These are phyloP conservation scores for Pelargonium exstipulatum DNA, from an alignment of 441 rosid species.

Conservation along the genomic window DNA sequence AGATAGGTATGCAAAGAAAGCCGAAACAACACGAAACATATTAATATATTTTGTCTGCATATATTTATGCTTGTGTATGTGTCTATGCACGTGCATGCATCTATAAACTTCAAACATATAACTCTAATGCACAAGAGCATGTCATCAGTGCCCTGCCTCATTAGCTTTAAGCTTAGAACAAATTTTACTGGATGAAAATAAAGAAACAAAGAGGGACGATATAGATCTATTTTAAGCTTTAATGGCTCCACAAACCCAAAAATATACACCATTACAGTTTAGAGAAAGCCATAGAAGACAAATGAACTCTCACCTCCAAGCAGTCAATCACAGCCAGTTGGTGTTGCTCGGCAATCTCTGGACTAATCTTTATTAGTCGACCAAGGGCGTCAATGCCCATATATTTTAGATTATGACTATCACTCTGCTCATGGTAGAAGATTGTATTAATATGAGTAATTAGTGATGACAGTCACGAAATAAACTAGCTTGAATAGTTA, in stretches of 20 bases:
- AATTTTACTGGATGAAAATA: too few relatives aligned
- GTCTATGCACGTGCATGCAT: neutral
- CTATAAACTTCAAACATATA: too few relatives aligned
- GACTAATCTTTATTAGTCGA: conserved; percentile 74
- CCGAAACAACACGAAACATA: neutral
- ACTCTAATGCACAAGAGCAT: too few relatives aligned
- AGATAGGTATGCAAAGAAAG: neutral
- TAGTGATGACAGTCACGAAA: neutral
- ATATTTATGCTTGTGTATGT: neutral
- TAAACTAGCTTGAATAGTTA: conserved; percentile 8
- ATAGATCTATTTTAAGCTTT: neutral
- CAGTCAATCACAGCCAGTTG: conserved; percentile 97
- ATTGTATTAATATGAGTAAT: conserved; percentile 20
- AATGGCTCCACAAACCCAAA: neutral
- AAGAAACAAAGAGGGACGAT: too few relatives aligned
- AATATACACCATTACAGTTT: neutral
- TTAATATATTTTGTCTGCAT: neutral
- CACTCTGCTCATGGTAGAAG: conserved; percentile 59
- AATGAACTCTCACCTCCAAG: conserved; percentile 63
- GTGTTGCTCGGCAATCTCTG: conserved; percentile 93
- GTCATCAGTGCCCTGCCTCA: too few relatives aligned
- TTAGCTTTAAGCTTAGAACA: too few relatives aligned
- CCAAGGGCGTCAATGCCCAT: conserved; percentile 98
- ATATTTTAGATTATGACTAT: conserved; percentile 86
- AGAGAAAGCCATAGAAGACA: conserved; percentile 6